Percentiles rank a stretch among this genome's conserved stretches.
phyloP scores from a whole-genome alignment of 1,284 basidiomycete genomes.

The Lentinus polychrous region DNA sequence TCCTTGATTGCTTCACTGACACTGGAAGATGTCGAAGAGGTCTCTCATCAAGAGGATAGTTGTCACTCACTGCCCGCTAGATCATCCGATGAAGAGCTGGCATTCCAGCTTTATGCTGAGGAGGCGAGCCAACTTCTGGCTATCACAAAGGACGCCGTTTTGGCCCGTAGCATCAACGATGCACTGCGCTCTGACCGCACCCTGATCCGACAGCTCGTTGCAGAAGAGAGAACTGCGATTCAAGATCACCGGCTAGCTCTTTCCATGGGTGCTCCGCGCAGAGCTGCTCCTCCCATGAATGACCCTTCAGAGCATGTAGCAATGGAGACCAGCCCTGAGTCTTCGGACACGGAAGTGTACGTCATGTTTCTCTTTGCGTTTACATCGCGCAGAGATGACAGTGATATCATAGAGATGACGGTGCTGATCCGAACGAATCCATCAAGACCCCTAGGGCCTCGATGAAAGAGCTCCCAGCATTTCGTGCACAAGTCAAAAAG shows the following conservation, averaged over 20 bases:
- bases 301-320: too few species aligned
- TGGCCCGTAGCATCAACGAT: conserved; percentile 33
- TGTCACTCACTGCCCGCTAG: conserved; percentile 22
- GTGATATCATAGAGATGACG: background rate
- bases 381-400: background rate
- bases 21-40: conserved; percentile 33
- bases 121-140: conserved; percentile 29
- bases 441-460: too few species aligned
- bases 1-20: conserved; percentile 1
- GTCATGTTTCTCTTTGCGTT: background rate
- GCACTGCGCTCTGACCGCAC: conserved; percentile 22
- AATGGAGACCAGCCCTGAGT: too few species aligned
- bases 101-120: conserved; percentile 37
- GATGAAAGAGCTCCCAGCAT: too few species aligned
- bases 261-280: conserved; percentile 23
- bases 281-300: background rate
- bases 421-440: too few species aligned
- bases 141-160: conserved; percentile 25
- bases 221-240: conserved; percentile 24
- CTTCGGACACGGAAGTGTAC: background rate
- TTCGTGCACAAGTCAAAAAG: too few species aligned
- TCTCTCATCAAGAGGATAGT: conserved; percentile 31
- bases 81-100: conserved; percentile 41
- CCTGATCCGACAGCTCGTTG: conserved; percentile 19
- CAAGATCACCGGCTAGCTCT: conserved; percentile 31